Conservation (phyloP, 768 basidiomycete species). For the Termitomyces heimii region DNA sequence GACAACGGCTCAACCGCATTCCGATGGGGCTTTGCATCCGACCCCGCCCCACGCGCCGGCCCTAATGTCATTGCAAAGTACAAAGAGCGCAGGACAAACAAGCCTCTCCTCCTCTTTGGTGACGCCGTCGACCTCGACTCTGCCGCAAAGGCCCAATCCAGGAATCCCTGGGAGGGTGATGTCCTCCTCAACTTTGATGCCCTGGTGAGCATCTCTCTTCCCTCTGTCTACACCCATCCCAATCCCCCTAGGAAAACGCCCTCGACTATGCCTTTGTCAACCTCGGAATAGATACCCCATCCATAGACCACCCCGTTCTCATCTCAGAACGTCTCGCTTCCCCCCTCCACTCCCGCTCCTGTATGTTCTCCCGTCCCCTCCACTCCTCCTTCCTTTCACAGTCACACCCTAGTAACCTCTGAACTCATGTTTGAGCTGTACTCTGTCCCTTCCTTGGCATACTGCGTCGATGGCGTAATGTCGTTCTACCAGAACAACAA, state of each 20-base stretch:
- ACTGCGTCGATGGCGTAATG: constrained; percentile 87
- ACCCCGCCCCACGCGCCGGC: constrained; percentile 47
- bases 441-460: constrained; percentile 76
- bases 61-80: constrained; percentile 80
- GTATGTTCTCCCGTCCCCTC: constrained; percentile 39
- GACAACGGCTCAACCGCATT: constrained; percentile 85
- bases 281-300: constrained; percentile 72
- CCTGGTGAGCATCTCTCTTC: constrained; percentile 55
- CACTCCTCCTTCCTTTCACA: neutral
- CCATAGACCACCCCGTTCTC: constrained; percentile 80
- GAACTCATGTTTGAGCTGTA: constrained; percentile 97
- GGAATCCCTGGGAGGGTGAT: constrained; percentile 92
- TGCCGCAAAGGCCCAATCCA: constrained; percentile 70
- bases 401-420: constrained; percentile 63
- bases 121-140: constrained; percentile 84
- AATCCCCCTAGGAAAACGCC: constrained; percentile 71
- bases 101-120: constrained; percentile 82
- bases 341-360: constrained; percentile 79
- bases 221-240: neutral
- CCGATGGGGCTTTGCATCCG: constrained; percentile 78
- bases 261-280: constrained; percentile 89
- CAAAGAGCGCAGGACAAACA: constrained; percentile 83
- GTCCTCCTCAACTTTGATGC: constrained; percentile 89
- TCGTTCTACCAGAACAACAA: constrained; percentile 84
- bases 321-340: constrained; percentile 93